These are phyloP conservation scores for Starmerella lactis-condensi DNA, from an alignment of 805 yeast species.

Conservation along the genomic window DNA sequence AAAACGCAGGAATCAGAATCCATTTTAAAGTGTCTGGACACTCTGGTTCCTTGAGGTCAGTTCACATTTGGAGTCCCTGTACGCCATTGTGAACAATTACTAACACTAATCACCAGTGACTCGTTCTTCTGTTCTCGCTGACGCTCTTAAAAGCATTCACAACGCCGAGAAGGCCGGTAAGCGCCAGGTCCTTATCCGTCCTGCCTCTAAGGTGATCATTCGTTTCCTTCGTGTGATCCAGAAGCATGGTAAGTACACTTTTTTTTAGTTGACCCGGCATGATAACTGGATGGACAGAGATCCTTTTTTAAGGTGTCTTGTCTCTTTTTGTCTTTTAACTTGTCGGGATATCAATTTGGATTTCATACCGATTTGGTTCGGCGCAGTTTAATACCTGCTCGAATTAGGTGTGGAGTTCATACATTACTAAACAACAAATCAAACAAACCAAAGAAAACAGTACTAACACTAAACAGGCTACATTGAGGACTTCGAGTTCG, in stretches of 20 bases:
- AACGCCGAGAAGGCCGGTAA: conserved; percentile 98
- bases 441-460: conserved; percentile 1
- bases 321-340: conserved; percentile 96
- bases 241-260: conserved; percentile 59
- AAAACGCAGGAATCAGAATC: conserved; percentile 14
- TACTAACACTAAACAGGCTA: conserved; percentile 30
- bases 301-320: conserved; percentile 35
- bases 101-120: conserved; percentile 47
- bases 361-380: conserved; percentile 9
- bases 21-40: conserved; percentile 16
- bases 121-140: conserved; percentile 96
- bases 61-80: conserved; percentile 3
- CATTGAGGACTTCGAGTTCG: conserved; percentile 97
- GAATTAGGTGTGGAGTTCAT: conserved; percentile 8
- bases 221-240: conserved; percentile 93
- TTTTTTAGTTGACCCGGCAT: conserved; percentile 38
- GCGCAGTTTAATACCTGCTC: not conserved
- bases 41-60: conserved; percentile 18
- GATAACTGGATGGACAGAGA: conserved; percentile 94
- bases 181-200: conserved; percentile 96
- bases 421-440: conserved; percentile 2
- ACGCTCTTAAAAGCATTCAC: conserved; percentile 95
- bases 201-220: conserved; percentile 95
- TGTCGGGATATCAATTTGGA: conserved; percentile 56
- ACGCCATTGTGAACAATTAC: conserved; percentile 5